phyloP scores from a whole-genome alignment of 1,284 basidiomycete genomes.

The Heterobasidion irregulare region DNA sequence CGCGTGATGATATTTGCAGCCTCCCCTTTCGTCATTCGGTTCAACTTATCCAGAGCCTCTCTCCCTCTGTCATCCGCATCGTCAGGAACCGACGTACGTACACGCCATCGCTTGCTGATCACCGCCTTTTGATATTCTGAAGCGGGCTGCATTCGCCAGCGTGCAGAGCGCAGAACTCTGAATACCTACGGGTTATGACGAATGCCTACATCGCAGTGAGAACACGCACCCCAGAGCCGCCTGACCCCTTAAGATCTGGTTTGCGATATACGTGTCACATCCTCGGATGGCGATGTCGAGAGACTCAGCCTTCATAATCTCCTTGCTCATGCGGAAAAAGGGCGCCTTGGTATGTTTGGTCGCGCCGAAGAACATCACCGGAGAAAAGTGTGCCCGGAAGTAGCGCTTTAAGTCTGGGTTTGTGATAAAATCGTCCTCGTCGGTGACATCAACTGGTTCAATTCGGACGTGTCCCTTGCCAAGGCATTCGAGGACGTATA shows the following conservation, averaged over 20 bases:
- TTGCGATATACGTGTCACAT: constrained; percentile 58
- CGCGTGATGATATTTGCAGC: constrained; percentile 74
- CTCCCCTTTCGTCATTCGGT: constrained; percentile 62
- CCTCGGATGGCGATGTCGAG: constrained; percentile 55
- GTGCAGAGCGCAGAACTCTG: constrained; percentile 59
- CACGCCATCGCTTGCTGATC: constrained; percentile 52
- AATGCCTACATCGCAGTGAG: neutral
- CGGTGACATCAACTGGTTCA: constrained; percentile 32
- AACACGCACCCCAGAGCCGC: constrained; percentile 36
- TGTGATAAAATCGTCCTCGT: constrained; percentile 17
- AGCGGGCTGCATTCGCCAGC: constrained; percentile 68
- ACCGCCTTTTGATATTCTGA: constrained; percentile 57
- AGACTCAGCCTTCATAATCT: constrained; percentile 43
- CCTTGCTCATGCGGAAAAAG: constrained; percentile 32
- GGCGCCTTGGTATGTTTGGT: neutral
- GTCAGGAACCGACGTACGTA: constrained; percentile 15
- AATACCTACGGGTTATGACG: neutral
- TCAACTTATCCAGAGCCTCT: constrained; percentile 23
- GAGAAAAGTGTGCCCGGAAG: constrained; percentile 45
- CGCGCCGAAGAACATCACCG: constrained; percentile 27
- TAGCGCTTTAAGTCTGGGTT: constrained; percentile 17
- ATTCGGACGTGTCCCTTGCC: constrained; percentile 72
- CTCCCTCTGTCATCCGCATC: constrained; percentile 6
- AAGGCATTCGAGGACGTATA: constrained; percentile 76
- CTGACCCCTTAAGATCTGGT: constrained; percentile 43